phyloP scores from a whole-genome alignment of 129 eudicot genomes.

The Mikania micrantha region DNA sequence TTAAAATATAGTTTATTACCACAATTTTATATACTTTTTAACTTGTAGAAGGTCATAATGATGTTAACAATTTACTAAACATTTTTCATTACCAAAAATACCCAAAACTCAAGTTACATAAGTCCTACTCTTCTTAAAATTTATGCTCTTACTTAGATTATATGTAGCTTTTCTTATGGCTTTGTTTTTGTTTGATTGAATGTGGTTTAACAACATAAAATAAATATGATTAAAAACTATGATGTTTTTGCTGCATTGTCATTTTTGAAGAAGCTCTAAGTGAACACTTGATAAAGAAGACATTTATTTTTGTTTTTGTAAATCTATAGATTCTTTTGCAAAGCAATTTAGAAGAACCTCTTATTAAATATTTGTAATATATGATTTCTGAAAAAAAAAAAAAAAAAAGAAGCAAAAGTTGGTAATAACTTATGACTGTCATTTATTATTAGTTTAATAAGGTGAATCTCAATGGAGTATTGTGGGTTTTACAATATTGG shows the following conservation, averaged over 20 bases:
- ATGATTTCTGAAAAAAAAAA: not conserved
- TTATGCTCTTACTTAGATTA: too few species aligned
- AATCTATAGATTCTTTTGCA: not conserved
- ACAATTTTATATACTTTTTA: not conserved
- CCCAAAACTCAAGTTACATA: too few species aligned
- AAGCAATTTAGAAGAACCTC: too few species aligned
- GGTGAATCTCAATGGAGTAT: constrained; percentile 4
- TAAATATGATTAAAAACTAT: not conserved
- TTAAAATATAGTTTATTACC: not conserved
- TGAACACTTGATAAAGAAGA: not conserved
- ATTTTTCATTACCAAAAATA: not conserved
- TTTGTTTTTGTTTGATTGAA: too few species aligned
- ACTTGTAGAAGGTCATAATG: not conserved
- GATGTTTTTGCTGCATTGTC: not conserved
- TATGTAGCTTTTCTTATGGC: too few species aligned
- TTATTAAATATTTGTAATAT: not conserved
- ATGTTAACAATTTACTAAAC: not conserved
- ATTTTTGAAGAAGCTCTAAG: not conserved
- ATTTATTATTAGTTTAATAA: not conserved
- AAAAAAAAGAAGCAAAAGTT: too few species aligned
- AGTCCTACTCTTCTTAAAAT: not conserved
- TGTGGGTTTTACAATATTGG: constrained; percentile 20
- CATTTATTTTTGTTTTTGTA: not conserved
- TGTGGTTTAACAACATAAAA: too few species aligned
- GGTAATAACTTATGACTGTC: not conserved